Evolutionary conservation across 495 filamentous ascomycete species (phyloP).

Genomic region (Talaromyces ruber): DNA sequence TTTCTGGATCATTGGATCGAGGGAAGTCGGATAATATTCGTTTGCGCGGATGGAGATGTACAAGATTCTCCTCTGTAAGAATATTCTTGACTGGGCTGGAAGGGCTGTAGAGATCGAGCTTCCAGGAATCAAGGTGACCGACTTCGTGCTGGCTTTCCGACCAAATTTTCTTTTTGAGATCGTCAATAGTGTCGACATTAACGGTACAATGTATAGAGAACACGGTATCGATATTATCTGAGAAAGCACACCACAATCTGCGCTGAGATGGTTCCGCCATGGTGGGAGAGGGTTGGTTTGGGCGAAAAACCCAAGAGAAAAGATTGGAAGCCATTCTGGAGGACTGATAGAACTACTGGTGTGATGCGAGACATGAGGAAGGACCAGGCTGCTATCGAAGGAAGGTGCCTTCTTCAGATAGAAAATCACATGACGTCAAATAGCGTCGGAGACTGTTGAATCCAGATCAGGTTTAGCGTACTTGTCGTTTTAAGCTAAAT

Average conservation of each 20-base stretch:
- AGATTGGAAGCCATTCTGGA: neutral
- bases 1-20: neutral
- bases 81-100: neutral
- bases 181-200: conserved; percentile 3
- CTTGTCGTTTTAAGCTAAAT: too few species aligned
- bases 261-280: neutral
- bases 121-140: neutral
- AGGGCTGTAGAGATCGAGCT: conserved; percentile 5
- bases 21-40: conserved; percentile 4
- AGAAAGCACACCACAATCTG: conserved; percentile 6
- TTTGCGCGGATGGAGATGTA: conserved; percentile 1
- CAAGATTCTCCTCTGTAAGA: conserved; percentile 1
- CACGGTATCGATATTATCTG: neutral
- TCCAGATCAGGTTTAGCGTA: too few species aligned
- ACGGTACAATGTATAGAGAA: neutral
- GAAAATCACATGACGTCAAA: neutral
- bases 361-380: neutral
- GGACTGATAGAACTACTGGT: neutral
- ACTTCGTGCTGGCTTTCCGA: neutral
- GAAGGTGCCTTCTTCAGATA: neutral
- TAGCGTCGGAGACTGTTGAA: conserved; percentile 39
- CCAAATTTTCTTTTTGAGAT: conserved; percentile 2
- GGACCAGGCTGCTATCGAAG: neutral
- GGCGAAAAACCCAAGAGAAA: conserved; percentile 1
- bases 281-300: neutral